A percentile compares a stretch with the other conserved stretches of the same genome.
Evolutionary conservation across 2,329 filamentous ascomycete species (phyloP).

Genomic region (Orbilia oligospora): DNA sequence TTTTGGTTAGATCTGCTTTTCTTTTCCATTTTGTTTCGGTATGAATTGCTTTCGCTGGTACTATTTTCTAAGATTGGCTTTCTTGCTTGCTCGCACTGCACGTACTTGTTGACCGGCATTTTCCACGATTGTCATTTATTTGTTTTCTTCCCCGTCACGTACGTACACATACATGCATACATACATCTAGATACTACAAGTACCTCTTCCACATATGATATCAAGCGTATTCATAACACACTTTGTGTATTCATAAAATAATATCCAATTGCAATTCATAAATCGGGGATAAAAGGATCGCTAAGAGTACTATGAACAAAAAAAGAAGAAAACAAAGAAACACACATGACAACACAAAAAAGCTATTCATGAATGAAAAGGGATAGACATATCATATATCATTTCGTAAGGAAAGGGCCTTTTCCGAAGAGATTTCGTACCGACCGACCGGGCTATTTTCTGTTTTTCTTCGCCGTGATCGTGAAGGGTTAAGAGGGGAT

Average conservation of each 20-base stretch:
- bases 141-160: too few relatives aligned
- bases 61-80: background rate
- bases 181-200: background rate
- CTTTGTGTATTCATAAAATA: too few relatives aligned
- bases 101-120: background rate
- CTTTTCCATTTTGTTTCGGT: background rate
- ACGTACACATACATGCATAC: too few relatives aligned
- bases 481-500: background rate
- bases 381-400: background rate
- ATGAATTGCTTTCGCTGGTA: background rate
- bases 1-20: background rate
- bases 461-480: conserved; percentile 14
- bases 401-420: background rate
- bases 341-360: background rate
- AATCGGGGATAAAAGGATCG: background rate
- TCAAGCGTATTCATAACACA: background rate
- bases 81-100: background rate
- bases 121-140: background rate
- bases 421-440: background rate
- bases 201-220: background rate
- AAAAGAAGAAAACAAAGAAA: background rate
- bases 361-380: too few relatives aligned
- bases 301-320: conserved; percentile 6
- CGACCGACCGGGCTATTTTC: conserved; percentile 12
- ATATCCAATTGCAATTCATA: background rate